Evolutionary conservation across 148 eudicot genomes (phyloP), one percentile per base, ranked within the genome.

Genomic region (Suaeda aralocaspica): DNA sequence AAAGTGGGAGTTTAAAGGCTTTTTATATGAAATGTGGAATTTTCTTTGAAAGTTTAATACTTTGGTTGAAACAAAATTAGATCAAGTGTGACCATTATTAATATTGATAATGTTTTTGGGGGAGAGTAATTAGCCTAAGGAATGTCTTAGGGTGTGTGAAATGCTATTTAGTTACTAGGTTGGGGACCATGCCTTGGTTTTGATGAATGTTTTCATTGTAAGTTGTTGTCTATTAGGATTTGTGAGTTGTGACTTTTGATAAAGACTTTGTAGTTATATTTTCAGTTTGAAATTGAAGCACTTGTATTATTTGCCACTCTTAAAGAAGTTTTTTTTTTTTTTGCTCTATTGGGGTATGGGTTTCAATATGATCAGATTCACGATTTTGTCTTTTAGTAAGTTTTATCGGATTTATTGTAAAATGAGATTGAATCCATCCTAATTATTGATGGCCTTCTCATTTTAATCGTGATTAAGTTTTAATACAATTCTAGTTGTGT

Each of bases 131-230:
- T 67, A 67, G 59, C 59, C 59, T 52, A 62, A 72, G 68, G 68
- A 72, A 62, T 72, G 74, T 72, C 74, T 61, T 72, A 72, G 66
- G 64, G 64, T 59, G 73, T 70, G 45, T 70, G 57, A 59, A 19
- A 29, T 46, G 18, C 66, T 4, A 67, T 51, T 67, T 22, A 22
- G 21, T 67, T 44, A 60, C 72, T 66, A 72, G 80, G 73, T 73
- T 67, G 82, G 82, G 82, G 82, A 79, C 82, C 82, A 75, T 75
- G 46, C 69, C 63, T 75, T 24, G 61, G 28, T 39, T 16, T 74
- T 21, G 69, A 53, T 61, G 57, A 59, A 75, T 71, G 79, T 75
- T 74, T n/a, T 61, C 72, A 59, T 74, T 74, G 70, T 75, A 24
- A 62, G n/a, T 57, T 39, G 52, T 69, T 26, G 45, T 30, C 50